Evolutionary conservation across 306 rosid genomes (phyloP), one percentile per base, ranked within the genome.

Genomic region (Pyrus pyrifolia): DNA sequence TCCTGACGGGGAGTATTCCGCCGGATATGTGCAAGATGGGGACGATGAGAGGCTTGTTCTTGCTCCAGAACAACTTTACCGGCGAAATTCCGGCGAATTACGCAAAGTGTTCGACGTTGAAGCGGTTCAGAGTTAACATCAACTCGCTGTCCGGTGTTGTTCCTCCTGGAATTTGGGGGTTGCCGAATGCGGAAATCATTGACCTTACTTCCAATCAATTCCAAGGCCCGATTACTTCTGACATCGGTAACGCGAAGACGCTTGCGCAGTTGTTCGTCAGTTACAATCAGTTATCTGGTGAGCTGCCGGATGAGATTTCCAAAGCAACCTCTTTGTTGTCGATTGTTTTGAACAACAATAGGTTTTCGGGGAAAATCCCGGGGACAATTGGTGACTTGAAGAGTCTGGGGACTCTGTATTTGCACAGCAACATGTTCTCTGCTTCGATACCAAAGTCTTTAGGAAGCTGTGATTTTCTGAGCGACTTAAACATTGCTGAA

Each of bases 11-110:
- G 55, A 66, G 87, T 17, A 88, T 95, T 76, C 99, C 99, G 12
- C 92, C 97, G 2, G 77, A 92, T 27, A 92, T 95, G 99, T 95
- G 99, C 70, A 84, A 67, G 4, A 80, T 59, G 68, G 92, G 97
- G 46, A 85, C 78, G 61, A 88, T 95, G 97, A 11, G 0, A 0
- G 76, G 17, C 19, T 80, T 95, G 46, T 85, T 92, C 0, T 19
- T 88, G 12, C 88, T 89, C 57, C 90, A 95, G 87, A 95, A 95
- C 86, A 91, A 89, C 0, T 88, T 95, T 77, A 80, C 97, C 15
- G 97, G 99, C 4, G 80, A 78, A 76, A 95, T 95, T 74, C 99
- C 99, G 17, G 82, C 80, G 0, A 89, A 8, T 1, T 95, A 95
- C 27, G 90, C 80, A 0, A 68, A 80, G 42, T 95, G 99, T 80